Evolutionary conservation across 371 early-diverging fungal genomes (phyloP), one percentile per base, ranked within the genome.

Genomic region (Phascolomyces articulosus): DNA sequence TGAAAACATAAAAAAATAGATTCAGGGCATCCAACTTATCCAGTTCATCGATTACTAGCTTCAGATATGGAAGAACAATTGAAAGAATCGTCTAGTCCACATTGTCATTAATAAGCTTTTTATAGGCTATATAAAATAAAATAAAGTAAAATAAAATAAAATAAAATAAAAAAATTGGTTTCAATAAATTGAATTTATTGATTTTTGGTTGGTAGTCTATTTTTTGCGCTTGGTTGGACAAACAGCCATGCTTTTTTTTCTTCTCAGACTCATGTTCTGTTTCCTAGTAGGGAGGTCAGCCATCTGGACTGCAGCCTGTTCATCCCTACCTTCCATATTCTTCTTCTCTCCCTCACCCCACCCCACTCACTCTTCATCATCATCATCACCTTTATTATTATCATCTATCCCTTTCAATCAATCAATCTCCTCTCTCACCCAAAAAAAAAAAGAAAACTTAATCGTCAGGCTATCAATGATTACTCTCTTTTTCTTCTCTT

Each of bases 1-100:
- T n/a, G n/a, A n/a, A n/a, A n/a, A n/a, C n/a, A n/a, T 34, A 11
- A 34, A 34, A 26, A 18, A 41, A 58, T 27, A 65, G 66, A 67
- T 28, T 58, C 62, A 9, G 67, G 62, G 13, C 67, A 62, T 62
- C 51, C 62, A 4, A 67, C 62, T 8, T 67, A 67, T 51, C 67
- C 67, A 3, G 67, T 67, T 27, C 67, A 67, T 38, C 40, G 62
- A 23, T 31, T 67, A 24, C 15, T 67, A 27, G 62, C 67, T 26
- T 16, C 28, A 1, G 48, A 29, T 10, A 56, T 55, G 18, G 47
- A 54, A 38, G 9, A 55, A 44, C 20, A 55, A 21, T 41, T 55
- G n/a, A 23, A 60, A 29, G 34, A 44, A 16, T 20, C 1, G 7
- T 34, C 34, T 34, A n/a, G n/a, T n/a, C n/a, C n/a, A n/a, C 11